Evolutionary conservation across 352 stramenopile genomes (phyloP), one percentile per base, ranked within the genome.

Genomic region (Phytophthora chlamydospora): DNA sequence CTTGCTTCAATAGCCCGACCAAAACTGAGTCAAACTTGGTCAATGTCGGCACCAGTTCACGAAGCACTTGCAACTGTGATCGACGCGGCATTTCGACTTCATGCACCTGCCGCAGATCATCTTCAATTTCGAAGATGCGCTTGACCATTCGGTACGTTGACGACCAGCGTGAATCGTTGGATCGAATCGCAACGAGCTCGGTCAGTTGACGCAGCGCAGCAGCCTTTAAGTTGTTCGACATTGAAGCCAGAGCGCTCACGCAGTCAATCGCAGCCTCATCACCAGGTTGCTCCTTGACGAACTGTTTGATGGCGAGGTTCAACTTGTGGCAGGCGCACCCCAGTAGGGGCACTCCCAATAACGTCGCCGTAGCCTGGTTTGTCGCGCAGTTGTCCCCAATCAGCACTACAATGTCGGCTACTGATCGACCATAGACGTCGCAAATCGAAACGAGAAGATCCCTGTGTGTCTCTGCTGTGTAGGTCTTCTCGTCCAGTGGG

Each of bases 21-120:
- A 52, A 33, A 29, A 52, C 45, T 8, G 29, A 53, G 32, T 53
- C 45, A 32, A 53, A 42, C 32, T 53, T 32, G 6, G 16, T 53
- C 32, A 31, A 17, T 17, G 29, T 53, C 9, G 32, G 32, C 16
- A 42, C 6, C 11, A 42, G 14, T 4, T 41, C 31, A 7, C 45
- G 32, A 14, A 53, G 17, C 29, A 53, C 31, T 6, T 34, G 45
- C 7, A 53, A 29, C 10, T 41, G 10, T 6, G 32, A 21, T 6
- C 17, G 32, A 41, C 32, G 45, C 17, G 32, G 45, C 31, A 42
- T 42, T 53, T 53, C 45, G 6, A 42, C 9, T 0, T 53, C 32
- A 10, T 31, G 32, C 9, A 53, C 32, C n/a, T 53, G 32, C 16
- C 45, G 8, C 13, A 53, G 45, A 6, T 42, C 32, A 2, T 10